Conservation (phyloP, 225 moss, liverwort and hornwort species). For the Ulota crispa region DNA sequence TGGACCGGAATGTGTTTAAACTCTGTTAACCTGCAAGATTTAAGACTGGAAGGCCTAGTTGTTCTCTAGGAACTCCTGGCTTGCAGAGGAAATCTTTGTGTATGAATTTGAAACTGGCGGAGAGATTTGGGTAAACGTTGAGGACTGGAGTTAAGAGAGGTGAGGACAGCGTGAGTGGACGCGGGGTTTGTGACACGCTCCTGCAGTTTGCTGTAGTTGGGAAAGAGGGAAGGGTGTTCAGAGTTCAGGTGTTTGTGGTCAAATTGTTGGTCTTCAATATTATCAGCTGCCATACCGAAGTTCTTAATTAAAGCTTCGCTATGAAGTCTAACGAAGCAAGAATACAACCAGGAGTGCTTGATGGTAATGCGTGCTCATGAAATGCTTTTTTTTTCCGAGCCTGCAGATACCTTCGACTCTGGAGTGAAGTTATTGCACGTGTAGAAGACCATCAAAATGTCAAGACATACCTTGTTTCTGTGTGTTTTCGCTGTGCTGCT, state of each 20-base stretch:
- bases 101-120: not conserved
- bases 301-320: not conserved
- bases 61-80: not conserved
- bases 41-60: not conserved
- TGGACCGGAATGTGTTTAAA: not conserved
- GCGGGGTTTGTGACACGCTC: not conserved
- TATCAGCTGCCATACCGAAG: not conserved
- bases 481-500: conserved; percentile 26
- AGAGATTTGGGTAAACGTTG: not conserved
- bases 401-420: not conserved
- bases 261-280: not conserved
- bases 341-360: not conserved
- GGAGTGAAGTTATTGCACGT: not conserved
- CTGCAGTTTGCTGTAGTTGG: not conserved
- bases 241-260: not conserved
- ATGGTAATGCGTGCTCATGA: not conserved
- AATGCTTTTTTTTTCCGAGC: not conserved
- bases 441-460: conserved; percentile 2
- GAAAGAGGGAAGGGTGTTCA: not conserved
- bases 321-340: fast-evolving
- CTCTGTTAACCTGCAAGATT: not conserved
- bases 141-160: no score
- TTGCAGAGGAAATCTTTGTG: not conserved
- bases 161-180: not conserved
- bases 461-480: not conserved